Evolutionary conservation across 2,329 filamentous ascomycete species (phyloP), one percentile per base, ranked within the genome.

Genomic region (Aspergillus neotritici): DNA sequence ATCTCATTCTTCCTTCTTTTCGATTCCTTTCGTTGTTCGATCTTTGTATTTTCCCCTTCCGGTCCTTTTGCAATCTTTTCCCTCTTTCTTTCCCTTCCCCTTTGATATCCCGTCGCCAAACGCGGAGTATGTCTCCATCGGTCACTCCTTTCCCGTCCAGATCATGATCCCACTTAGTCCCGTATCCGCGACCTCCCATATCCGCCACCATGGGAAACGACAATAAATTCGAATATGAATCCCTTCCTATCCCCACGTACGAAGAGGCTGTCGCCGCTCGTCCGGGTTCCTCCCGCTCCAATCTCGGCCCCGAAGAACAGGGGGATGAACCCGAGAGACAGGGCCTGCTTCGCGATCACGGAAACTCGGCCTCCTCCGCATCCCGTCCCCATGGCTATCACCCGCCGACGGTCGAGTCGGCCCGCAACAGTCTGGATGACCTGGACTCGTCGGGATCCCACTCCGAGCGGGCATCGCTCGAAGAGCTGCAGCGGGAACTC

Each of bases 341-440:
- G 66, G 86, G 84, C 5, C 78, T 95, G 17, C 75, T 94, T 32
- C 75, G 74, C 41, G 71, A 76, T 43, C 68, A 67, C 51, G 56
- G 56, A 42, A 53, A 64, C 44, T 64, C 61, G 37, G 56, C 55
- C 48, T 55, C 64, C 45, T 55, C 64, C 45, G 59, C 67, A 31
- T 61, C 70, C 44, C 71, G 74, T 49, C 70, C 71, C 36, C 63
- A 65, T 36, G 81, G 81, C 51, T 95, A 96, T 66, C 82, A 82
- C 28, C 78, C 84, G 31, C 89, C 91, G 1, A 90, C 86, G 1
- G 89, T 91, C 49, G 86, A 93, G 65, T 89, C 88, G 45, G 84
- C 82, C 48, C 84, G 90, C 50, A 71, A 72, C 38, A 80, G 69
- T 65, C 70, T 75, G 52, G 82, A 77, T 55, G 72, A 70, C 46